phyloP scores from a whole-genome alignment of 106 monocot genomes.

The Acorus calamus region DNA sequence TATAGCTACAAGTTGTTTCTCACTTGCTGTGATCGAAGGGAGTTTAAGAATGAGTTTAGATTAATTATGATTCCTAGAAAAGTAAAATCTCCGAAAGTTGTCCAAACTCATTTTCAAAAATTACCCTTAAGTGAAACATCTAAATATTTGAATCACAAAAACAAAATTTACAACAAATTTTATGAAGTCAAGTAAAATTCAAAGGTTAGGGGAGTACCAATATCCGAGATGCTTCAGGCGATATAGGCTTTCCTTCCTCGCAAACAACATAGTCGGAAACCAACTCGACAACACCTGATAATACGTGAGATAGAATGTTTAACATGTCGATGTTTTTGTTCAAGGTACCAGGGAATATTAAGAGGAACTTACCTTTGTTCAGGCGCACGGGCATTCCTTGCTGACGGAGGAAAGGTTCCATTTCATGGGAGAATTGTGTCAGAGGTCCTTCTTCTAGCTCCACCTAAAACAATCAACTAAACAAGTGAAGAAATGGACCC shows the following conservation, averaged over 20 bases:
- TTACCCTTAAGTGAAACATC: too few species aligned
- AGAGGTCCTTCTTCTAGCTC: conserved; percentile 87
- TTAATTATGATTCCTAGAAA: too few species aligned
- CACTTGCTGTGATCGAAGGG: too few species aligned
- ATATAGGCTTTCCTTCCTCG: conserved; percentile 68
- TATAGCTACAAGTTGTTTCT: too few species aligned
- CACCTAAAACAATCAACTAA: conserved; percentile 34
- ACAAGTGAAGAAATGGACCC: too few species aligned
- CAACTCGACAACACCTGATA: conserved; percentile 73
- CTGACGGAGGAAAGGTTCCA: conserved; percentile 92
- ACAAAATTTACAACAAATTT: too few species aligned
- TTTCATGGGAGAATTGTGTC: conserved; percentile 91
- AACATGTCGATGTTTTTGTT: too few species aligned
- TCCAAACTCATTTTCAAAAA: too few species aligned
- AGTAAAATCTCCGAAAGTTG: too few species aligned
- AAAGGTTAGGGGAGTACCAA: conserved; percentile 39
- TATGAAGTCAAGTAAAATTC: neutral
- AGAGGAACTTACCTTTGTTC: conserved; percentile 59
- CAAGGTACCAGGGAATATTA: neutral
- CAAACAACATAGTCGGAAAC: conserved; percentile 86
- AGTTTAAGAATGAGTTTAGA: too few species aligned
- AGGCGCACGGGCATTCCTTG: conserved; percentile 78
- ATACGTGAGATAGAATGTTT: neutral
- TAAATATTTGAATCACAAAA: too few species aligned
- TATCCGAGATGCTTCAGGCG: conserved; percentile 75